Evolutionary conservation across 371 early-diverging fungal genomes (phyloP).

Genomic region (Gilbertella persicaria): DNA sequence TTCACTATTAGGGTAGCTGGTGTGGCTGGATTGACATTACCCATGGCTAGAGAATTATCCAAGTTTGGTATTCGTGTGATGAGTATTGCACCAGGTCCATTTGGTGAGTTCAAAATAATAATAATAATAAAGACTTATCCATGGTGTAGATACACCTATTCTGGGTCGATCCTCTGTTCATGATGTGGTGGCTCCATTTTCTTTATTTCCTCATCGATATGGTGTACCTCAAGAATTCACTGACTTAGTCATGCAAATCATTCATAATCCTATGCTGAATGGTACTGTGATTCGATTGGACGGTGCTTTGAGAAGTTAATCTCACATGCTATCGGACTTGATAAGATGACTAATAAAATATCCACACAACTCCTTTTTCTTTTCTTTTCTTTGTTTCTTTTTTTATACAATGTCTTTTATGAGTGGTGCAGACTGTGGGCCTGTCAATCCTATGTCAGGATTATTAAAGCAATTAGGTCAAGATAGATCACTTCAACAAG

Average conservation of each 20-base stretch:
- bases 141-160: slow-evolving; percentile 40
- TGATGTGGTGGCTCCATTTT: slow-evolving; percentile 1
- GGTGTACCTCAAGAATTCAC: slow-evolving; percentile 58
- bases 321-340: too few species aligned
- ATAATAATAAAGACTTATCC: neutral
- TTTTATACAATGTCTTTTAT: slow-evolving; percentile 26
- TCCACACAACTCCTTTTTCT: slow-evolving; percentile 3
- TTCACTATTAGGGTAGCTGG: slow-evolving; percentile 30
- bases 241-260: slow-evolving; percentile 49
- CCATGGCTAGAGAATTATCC: slow-evolving; percentile 61
- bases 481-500: slow-evolving; percentile 82
- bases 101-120: too few species aligned
- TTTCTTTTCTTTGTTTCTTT: slow-evolving; percentile 2
- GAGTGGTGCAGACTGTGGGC: slow-evolving; percentile 75
- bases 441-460: slow-evolving; percentile 72
- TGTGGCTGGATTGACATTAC: slow-evolving; percentile 60
- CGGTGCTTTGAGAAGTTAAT: slow-evolving; percentile 44
- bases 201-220: slow-evolving; percentile 49
- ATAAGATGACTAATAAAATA: too few species aligned
- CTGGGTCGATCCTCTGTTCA: neutral
- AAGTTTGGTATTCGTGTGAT: slow-evolving; percentile 56
- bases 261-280: slow-evolving; percentile 60
- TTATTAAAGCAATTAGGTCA: slow-evolving; percentile 79
- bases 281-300: slow-evolving; percentile 64
- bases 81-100: slow-evolving; percentile 63